Evolutionary conservation across 106 monocot genomes (phyloP), one percentile per base, ranked within the genome.

Genomic region (Dactylorhiza incarnata): DNA sequence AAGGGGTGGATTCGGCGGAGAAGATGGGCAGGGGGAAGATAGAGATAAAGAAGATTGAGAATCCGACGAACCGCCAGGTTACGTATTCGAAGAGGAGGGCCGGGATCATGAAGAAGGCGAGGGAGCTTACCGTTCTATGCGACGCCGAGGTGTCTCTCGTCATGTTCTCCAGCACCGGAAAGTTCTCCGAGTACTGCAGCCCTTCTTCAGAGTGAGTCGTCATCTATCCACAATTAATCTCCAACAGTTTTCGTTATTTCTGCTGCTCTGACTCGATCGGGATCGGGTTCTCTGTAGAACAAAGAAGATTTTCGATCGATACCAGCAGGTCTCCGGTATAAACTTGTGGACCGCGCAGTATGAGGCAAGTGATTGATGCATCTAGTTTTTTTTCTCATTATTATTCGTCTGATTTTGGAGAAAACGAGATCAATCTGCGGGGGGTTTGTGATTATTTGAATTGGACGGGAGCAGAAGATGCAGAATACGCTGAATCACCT

Each of bases 331-430:
- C 10, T 74, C 85, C 14, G 82, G 84, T 25, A 85, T 80, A 66
- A 80, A 90, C 78, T 37, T 95, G n/a, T 95, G 95, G 95, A 84
- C 78, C 47, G 73, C 79, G 8, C 89, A 88, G 37, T 92, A 90
- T 54, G 85, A 90, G 85, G 95, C 80, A 66, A 78, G 15, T 2
- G 6, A 37, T 25, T 37, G 37, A 0, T 37, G 37, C 0, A 37
- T 37, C 37, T 37, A 37, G 1, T 37, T 69, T 45, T n/a, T 50
- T 20, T 1, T 47, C 2, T 4, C 43, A 0, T 47, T 9, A 70
- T 14, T 72, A 2, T 15, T 26, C 47, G n/a, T n/a, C 14, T 17
- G 9, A 16, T 52, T 11, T 52, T 15, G 14, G 37, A 56, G 25
- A 3, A 55, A 13, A 7, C 11, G 17, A 50, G 43, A 24, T 75